Evolutionary conservation across 441 rosid species (phyloP).

Genomic region (Aleurites moluccanus): DNA sequence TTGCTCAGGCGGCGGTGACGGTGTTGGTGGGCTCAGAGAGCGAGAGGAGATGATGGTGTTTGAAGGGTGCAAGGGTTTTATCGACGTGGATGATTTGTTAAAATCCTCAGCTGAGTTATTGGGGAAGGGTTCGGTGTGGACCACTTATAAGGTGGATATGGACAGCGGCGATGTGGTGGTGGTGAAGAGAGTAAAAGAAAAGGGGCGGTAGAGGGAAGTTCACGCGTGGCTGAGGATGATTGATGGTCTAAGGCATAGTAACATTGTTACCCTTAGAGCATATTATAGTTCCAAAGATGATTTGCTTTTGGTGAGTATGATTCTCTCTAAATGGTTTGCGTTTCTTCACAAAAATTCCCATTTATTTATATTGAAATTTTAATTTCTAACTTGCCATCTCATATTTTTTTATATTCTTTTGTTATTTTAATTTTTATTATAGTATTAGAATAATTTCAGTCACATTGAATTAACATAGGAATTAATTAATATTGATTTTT

Average conservation of each 20-base stretch:
- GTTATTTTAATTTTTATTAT: background rate
- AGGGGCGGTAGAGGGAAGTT: constrained; percentile 39
- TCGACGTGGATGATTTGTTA: constrained; percentile 42
- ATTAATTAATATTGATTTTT: background rate
- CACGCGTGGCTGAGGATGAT: constrained; percentile 37
- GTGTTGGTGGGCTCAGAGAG: background rate
- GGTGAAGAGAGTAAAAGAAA: constrained; percentile 47
- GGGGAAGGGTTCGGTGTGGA: constrained; percentile 49
- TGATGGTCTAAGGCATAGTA: constrained; percentile 43
- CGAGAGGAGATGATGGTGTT: constrained; percentile 39
- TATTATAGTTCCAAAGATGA: constrained; percentile 40
- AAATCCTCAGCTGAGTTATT: constrained; percentile 54
- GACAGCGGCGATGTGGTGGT: constrained; percentile 38
- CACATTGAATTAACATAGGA: no score
- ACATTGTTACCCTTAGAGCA: constrained; percentile 45
- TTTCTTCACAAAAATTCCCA: no score
- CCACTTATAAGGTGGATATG: constrained; percentile 48
- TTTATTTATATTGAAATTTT: no score
- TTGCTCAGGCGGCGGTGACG: constrained; percentile 12
- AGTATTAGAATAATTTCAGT: no score
- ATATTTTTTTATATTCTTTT: background rate
- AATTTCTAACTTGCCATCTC: background rate
- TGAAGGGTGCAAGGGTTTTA: constrained; percentile 39
- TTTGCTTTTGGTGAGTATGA: constrained; percentile 50
- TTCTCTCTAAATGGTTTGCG: constrained; percentile 42